phyloP scores from a whole-genome alignment of 805 yeast genomes.

The Suhomyces faveliae region DNA sequence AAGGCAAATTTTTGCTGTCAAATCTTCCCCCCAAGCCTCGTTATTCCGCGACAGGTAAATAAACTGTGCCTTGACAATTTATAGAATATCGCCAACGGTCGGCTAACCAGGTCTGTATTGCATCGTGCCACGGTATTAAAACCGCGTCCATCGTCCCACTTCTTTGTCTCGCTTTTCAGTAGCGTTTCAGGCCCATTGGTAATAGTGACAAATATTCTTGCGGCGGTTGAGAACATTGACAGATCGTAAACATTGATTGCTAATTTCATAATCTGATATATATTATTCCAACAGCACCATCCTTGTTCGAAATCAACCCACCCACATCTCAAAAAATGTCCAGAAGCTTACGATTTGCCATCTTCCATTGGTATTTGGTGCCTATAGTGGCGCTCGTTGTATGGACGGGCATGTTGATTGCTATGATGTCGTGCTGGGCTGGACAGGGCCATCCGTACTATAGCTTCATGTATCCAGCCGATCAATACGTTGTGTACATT shows the following conservation, averaged over 20 bases:
- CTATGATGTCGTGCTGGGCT: conserved; percentile 77
- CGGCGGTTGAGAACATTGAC: neutral
- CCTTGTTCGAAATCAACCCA: neutral
- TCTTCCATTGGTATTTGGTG: conserved; percentile 51
- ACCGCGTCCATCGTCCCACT: no score
- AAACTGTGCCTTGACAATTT: no score
- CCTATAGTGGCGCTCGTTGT: conserved; percentile 66
- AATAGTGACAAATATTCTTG: neutral
- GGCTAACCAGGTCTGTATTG: no score
- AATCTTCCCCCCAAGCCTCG: neutral
- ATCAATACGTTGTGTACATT: conserved; percentile 62
- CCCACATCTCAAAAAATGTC: neutral
- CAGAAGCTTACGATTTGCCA: conserved; percentile 30
- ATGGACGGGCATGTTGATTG: conserved; percentile 92
- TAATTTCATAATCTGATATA: neutral
- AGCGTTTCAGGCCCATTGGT: neutral
- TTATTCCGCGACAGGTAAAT: no score
- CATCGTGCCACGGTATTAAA: neutral
- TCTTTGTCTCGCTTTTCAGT: no score
- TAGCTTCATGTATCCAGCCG: conserved; percentile 43
- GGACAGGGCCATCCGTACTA: conserved; percentile 76
- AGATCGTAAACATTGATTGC: neutral
- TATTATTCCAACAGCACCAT: neutral
- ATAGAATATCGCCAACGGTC: neutral
- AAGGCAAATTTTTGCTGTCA: neutral